phyloP scores from a whole-genome alignment of 2,329 filamentous ascomycete species.

The Penicillium glabrum region DNA sequence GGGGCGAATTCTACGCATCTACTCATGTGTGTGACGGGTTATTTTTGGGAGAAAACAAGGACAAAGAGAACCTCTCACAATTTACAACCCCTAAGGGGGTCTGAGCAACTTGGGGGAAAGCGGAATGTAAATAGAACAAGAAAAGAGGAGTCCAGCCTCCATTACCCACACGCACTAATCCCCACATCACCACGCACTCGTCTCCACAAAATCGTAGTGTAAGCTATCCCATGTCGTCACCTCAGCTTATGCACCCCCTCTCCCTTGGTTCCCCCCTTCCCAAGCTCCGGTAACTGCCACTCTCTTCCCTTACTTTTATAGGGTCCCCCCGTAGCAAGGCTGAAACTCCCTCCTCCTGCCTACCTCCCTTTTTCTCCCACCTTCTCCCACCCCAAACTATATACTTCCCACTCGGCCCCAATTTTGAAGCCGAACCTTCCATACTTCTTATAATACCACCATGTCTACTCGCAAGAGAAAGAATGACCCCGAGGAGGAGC shows the following conservation, averaged over 20 bases:
- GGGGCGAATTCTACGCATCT: too few species aligned
- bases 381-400: conserved; percentile 16
- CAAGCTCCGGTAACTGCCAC: conserved; percentile 14
- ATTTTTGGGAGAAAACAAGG: not conserved
- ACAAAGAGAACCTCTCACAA: not conserved
- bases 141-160: not conserved
- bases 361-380: conserved; percentile 25
- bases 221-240: conserved; percentile 25
- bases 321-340: conserved; percentile 1
- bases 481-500: conserved; percentile 50
- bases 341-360: conserved; percentile 24
- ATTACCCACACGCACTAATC: conserved; percentile 12
- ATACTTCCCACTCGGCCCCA: conserved; percentile 33
- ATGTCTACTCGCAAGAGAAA: conserved; percentile 54
- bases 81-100: not conserved
- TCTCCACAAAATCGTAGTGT: conserved; percentile 13
- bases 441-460: conserved; percentile 38
- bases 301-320: conserved; percentile 8
- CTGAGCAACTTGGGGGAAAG: conserved; percentile 3
- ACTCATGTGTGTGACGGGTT: not conserved
- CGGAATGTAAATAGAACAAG: conserved; percentile 17
- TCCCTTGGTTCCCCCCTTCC: conserved; percentile 9
- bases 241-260: conserved; percentile 15
- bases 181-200: conserved; percentile 12
- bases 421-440: conserved; percentile 29